Base-by-base conservation (phyloP, 2,329 filamentous ascomycete species). In the Lecanicillium sp. region DNA sequence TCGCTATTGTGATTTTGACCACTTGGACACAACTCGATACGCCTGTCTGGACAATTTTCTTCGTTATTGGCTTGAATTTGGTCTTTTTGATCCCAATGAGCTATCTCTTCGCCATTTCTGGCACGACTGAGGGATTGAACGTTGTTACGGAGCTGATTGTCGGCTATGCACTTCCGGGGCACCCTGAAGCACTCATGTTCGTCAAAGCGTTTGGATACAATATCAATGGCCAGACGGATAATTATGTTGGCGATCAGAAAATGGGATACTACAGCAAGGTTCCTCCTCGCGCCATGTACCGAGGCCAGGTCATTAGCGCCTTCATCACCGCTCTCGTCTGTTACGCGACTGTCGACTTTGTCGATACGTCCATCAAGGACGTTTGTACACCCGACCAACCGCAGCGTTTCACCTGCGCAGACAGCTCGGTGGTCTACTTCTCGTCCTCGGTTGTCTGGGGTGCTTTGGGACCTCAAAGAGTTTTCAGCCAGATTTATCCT, bases 171-270 rank as follows among this genome's bases (percentile, higher is more conserved):
- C n/a, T n/a, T n/a, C 54, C 55, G 7, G 55, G 57, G 19, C 61
- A 59, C 41, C 56, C 54, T 12, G 54, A 51, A 17, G 47, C 50
- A 5, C 47, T 58, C 22, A 48, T 57, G 41, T 89, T 88, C 52
- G 83, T 87, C 20, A 89, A 65, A 51, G 55, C 55, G 3, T 64
- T 58, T 29, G 59, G 59, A 2, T 61, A 57, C 44, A 63, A 60
- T 7, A 56, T 68, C 20, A 64, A 62, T 1, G 62, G 63, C 2
- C 65, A 64, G 38, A 56, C 57, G 17, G 60, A 61, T 31, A 62
- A 59, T 42, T 64, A 62, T 37, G 53, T 61, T 56, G 49, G 48
- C 4, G 52, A 51, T 17, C 51, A 52, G 27, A 60, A 60, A 39
- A 54, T 56, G 42, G 57, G 53, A 5, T 56, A 56, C 38, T 59